Percentiles rank a stretch among this genome's conserved stretches.
phyloP scores from a whole-genome alignment of 2,329 filamentous ascomycete species.

The Penicillium sp. region DNA sequence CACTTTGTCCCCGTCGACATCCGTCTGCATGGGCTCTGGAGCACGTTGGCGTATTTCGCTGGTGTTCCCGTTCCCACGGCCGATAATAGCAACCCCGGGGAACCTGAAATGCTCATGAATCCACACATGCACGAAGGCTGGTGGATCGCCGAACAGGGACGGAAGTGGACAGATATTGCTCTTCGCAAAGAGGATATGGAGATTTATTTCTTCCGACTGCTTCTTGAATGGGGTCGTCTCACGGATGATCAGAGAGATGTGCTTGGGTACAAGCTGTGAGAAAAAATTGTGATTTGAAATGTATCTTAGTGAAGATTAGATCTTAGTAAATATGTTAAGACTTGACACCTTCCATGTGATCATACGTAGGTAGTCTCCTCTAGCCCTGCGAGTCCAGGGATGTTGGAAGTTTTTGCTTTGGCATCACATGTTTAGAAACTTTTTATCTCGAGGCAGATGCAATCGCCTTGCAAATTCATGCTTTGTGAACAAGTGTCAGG shows the following conservation, averaged over 20 bases:
- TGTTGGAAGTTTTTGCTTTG: neutral
- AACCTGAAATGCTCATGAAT: slow-evolving; percentile 51
- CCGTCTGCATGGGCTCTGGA: slow-evolving; percentile 72
- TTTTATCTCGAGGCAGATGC: neutral
- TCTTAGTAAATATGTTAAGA: slow-evolving; percentile 1
- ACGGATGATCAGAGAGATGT: slow-evolving; percentile 62
- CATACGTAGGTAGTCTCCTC: neutral
- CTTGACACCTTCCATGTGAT: neutral
- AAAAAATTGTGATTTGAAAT: neutral
- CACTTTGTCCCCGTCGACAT: slow-evolving; percentile 80
- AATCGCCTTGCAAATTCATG: slow-evolving; percentile 1
- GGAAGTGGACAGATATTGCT: slow-evolving; percentile 64
- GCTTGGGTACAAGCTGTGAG: slow-evolving; percentile 42
- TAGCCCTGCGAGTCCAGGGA: neutral
- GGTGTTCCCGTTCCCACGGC: slow-evolving; percentile 46
- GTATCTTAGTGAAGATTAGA: neutral
- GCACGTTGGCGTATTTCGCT: slow-evolving; percentile 72
- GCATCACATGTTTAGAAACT: neutral
- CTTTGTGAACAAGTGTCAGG: slow-evolving; percentile 3
- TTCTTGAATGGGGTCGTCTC: slow-evolving; percentile 75
- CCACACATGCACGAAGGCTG: slow-evolving; percentile 56
- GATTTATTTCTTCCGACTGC: slow-evolving; percentile 74
- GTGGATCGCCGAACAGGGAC: slow-evolving; percentile 67
- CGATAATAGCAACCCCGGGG: slow-evolving; percentile 38
- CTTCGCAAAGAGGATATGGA: slow-evolving; percentile 74